Evolutionary conservation across 2,329 filamentous ascomycete genomes (phyloP), one percentile per base, ranked within the genome.

Genomic region (Teratosphaeria nubilosa): DNA sequence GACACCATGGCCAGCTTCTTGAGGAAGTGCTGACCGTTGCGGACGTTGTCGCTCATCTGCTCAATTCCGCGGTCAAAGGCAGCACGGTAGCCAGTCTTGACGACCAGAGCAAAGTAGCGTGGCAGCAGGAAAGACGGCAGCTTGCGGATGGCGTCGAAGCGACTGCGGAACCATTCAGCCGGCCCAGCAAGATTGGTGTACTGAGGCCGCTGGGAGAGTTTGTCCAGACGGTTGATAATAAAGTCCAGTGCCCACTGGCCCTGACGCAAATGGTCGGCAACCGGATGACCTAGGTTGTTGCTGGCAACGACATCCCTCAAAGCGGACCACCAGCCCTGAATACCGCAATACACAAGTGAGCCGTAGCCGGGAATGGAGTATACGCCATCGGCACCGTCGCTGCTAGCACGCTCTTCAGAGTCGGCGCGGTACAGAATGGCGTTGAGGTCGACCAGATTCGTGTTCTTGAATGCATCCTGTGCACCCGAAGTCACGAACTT

Each of bases 261-360:
- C 63, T 95, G 83, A 55, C 94, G 86, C 5, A 99, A 82, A 69
- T 99, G 92, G 68, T 96, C 87, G 73, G 92, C 97, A 11, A 99
- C 80, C 0, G 94, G 89, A 70, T 99, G 94, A 0, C 89, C 94
- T 9, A 99, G 82, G 69, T 97, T 85, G 71, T 99, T 99, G 63
- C 94, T 85, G 55, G 81, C 82, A 65, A 97, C 88, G 61, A 99
- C 87, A 58, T 88, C 80, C 66, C 90, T 86, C 50, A 99, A 77
- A 0, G 96, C 78, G 70, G 91, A 96, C 91, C 92, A 96, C 92
- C 94, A 99, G 41, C 95, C 95, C 72, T 99, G 94, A n/a, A 99
- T 80, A 60, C 94, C 94, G 60, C 92, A 92, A 72, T 97, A 99
- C 1, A 96, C 89, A 50, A 96, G 81, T 59, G 87, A 85, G 2